Percentiles rank a stretch among this genome's conserved stretches.
phyloP scores from a whole-genome alignment of 1,139 yeast genomes.

The Wickerhamomyces sp. region DNA sequence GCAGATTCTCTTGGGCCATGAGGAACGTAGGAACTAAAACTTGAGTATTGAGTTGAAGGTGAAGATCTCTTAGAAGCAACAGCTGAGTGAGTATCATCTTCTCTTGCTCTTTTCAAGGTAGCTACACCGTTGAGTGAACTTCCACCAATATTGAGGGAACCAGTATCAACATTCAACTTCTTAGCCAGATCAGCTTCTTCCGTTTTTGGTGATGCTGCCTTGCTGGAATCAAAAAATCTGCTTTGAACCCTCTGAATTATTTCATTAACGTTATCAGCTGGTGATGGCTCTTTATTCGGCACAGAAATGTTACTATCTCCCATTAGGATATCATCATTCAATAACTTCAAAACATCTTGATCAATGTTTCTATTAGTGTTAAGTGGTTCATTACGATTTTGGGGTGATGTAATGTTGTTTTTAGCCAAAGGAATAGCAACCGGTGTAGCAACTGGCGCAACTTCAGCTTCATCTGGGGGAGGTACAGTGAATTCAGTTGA shows the following conservation, averaged over 20 bases:
- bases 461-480: not conserved
- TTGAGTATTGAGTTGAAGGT: too few species aligned
- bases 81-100: not conserved
- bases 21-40: too few species aligned
- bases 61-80: not conserved
- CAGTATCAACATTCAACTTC: too few species aligned
- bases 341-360: slow-evolving; percentile 4
- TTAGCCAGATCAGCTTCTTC: too few species aligned
- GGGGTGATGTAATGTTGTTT: not conserved
- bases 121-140: not conserved
- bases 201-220: not conserved
- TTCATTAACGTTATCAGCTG: not conserved
- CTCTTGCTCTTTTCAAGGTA: not conserved
- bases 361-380: slow-evolving; percentile 4
- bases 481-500: not conserved
- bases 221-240: not conserved
- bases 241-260: not conserved
- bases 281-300: too few species aligned
- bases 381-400: not conserved
- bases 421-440: not conserved
- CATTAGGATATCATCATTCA: slow-evolving; percentile 5
- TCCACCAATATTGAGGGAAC: too few species aligned
- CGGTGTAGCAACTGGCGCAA: not conserved
- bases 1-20: too few species aligned
- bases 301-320: not conserved